phyloP scores from a whole-genome alignment of 2,329 filamentous ascomycete species.

The Fusarium sp. region DNA sequence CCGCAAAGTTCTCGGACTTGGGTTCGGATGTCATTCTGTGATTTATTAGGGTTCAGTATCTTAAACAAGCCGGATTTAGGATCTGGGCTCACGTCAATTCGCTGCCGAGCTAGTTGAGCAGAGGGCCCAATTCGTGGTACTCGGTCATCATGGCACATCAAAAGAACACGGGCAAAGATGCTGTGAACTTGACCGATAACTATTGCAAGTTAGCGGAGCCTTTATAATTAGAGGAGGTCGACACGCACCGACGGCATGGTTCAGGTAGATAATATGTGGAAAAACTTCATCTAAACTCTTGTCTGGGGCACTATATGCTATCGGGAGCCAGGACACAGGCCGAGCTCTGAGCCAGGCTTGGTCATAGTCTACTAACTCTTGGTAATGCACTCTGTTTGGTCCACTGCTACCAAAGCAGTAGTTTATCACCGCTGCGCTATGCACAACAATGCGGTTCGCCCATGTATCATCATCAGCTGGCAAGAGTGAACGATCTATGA shows the following conservation, averaged over 20 bases:
- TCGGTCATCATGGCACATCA: constrained; percentile 68
- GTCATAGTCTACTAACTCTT: constrained; percentile 60
- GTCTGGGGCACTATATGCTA: constrained; percentile 60
- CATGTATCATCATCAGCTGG: constrained; percentile 66
- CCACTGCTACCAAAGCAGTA: constrained; percentile 68
- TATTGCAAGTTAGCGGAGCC: constrained; percentile 37
- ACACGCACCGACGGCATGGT: constrained; percentile 64
- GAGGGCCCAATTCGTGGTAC: constrained; percentile 62
- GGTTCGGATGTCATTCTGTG: constrained; percentile 59
- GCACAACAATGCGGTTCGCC: constrained; percentile 72
- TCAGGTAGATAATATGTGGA: constrained; percentile 69
- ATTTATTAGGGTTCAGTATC: too few relatives aligned
- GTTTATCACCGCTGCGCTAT: constrained; percentile 73
- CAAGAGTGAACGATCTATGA: constrained; percentile 65
- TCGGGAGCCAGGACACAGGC: constrained; percentile 66
- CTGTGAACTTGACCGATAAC: constrained; percentile 72
- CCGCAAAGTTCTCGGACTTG: constrained; percentile 63
- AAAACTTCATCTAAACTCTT: constrained; percentile 59
- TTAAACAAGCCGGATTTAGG: too few relatives aligned
- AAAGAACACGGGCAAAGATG: constrained; percentile 68
- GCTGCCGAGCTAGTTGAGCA: constrained; percentile 49
- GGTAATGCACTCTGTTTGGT: constrained; percentile 55
- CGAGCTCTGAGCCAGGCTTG: constrained; percentile 61
- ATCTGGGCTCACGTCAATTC: constrained; percentile 52
- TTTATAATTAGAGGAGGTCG: accelerated